Conservation (phyloP, 148 eudicot genomes). For the Gaultheria prostrata region DNA sequence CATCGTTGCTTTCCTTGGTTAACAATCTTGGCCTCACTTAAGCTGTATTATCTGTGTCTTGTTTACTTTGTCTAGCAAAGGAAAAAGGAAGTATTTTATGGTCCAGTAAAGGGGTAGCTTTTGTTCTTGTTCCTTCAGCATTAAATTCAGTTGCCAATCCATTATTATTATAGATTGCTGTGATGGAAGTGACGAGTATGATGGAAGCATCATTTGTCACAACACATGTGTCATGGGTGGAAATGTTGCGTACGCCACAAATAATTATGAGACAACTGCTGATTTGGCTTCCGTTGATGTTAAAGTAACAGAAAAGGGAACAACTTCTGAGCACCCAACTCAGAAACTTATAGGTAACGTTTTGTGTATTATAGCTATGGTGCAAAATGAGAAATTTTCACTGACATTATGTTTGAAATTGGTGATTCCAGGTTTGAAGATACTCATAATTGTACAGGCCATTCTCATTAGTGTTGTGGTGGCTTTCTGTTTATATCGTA, state of each 20-base stretch:
- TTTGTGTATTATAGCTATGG: conserved; percentile 3
- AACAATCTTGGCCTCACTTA: not conserved
- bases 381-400: not conserved
- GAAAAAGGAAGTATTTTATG: not conserved
- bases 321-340: conserved; percentile 40
- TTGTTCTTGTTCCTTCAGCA: not conserved
- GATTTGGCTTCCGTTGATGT: conserved; percentile 17
- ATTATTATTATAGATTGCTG: conserved; percentile 62
- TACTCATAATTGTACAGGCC: conserved; percentile 52
- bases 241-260: conserved; percentile 47
- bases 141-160: conserved; percentile 16
- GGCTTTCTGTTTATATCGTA: conserved; percentile 34
- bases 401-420: conserved; percentile 11
- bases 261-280: conserved; percentile 27
- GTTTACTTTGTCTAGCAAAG: not conserved
- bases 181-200: conserved; percentile 97
- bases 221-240: conserved; percentile 91
- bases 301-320: conserved; percentile 29
- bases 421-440: conserved; percentile 64
- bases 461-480: conserved; percentile 35
- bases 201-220: conserved; percentile 57
- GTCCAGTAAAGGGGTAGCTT: not conserved
- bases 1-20: not conserved
- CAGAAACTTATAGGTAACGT: conserved; percentile 54
- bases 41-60: not conserved